These are phyloP conservation scores for Macrophomina pseudophaseolina DNA, from an alignment of 2,329 filamentous ascomycete species.

Conservation along the genomic window DNA sequence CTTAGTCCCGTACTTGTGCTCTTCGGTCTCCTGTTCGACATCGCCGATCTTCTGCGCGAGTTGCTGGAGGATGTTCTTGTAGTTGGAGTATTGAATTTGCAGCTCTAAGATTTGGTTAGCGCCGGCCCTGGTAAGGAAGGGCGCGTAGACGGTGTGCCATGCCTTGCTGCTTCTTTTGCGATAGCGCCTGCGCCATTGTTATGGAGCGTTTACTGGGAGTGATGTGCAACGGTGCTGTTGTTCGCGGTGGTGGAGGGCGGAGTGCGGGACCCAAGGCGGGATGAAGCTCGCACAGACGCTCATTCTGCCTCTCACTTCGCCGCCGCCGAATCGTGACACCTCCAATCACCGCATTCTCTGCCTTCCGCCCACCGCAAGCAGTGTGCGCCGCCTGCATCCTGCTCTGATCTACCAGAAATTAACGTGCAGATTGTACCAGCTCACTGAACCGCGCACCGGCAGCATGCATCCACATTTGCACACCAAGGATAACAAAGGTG, in stretches of 20 bases:
- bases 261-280: slow-evolving; percentile 14
- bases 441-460: slow-evolving; percentile 25
- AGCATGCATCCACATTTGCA: slow-evolving; percentile 97
- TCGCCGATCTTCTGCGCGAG: slow-evolving; percentile 96
- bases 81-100: slow-evolving; percentile 79
- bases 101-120: slow-evolving; percentile 63
- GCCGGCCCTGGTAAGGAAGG: slow-evolving; percentile 6
- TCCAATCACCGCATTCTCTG: slow-evolving; percentile 12
- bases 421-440: background rate
- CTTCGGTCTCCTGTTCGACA: slow-evolving; percentile 95
- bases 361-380: slow-evolving; percentile 11
- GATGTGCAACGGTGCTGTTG: background rate
- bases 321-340: slow-evolving; percentile 15
- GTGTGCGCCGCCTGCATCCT: slow-evolving; percentile 5
- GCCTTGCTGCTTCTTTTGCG: slow-evolving; percentile 77
- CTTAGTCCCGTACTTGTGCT: slow-evolving; percentile 80
- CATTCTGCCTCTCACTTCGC: background rate
- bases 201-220: slow-evolving; percentile 38
- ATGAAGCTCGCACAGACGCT: slow-evolving; percentile 14
- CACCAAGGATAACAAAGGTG: slow-evolving; percentile 89
- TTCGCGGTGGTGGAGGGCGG: slow-evolving; percentile 16
- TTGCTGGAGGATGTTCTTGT: slow-evolving; percentile 79
- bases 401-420: slow-evolving; percentile 6
- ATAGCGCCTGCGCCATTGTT: slow-evolving; percentile 37
- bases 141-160: slow-evolving; percentile 12